phyloP scores from a whole-genome alignment of 805 yeast species.

The Millerago galiae region DNA sequence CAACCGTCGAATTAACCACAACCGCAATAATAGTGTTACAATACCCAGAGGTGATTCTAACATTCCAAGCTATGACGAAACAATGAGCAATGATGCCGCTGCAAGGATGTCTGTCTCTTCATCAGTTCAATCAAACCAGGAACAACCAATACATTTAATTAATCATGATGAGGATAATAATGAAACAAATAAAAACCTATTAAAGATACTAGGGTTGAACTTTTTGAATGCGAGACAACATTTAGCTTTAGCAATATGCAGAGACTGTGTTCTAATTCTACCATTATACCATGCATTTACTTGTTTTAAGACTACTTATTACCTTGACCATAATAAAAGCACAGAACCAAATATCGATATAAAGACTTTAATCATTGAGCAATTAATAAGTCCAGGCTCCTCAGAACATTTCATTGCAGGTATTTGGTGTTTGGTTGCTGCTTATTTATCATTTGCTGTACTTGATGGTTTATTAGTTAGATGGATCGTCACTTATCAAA shows the following conservation, averaged over 20 bases:
- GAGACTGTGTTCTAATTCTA: constrained; percentile 71
- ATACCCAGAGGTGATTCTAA: constrained; percentile 4
- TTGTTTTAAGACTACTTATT: constrained; percentile 28
- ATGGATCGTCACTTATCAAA: constrained; percentile 89
- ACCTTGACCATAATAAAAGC: constrained; percentile 1
- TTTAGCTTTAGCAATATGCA: constrained; percentile 65
- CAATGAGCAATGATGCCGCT: constrained; percentile 6
- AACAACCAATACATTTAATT: not conserved
- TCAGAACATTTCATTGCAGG: constrained; percentile 79
- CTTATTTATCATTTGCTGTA: constrained; percentile 75
- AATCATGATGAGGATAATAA: not conserved
- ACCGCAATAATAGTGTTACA: not conserved
- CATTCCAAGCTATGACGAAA: constrained; percentile 13
- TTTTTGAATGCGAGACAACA: constrained; percentile 73
- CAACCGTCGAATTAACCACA: not conserved
- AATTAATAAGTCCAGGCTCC: constrained; percentile 53
- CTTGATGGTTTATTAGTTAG: constrained; percentile 86
- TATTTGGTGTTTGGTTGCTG: constrained; percentile 89
- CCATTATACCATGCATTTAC: constrained; percentile 48
- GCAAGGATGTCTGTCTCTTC: constrained; percentile 3
- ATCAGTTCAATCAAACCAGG: constrained; percentile 2
- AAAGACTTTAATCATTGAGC: not conserved
- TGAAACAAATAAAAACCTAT: constrained; percentile 8
- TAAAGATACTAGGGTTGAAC: constrained; percentile 61
- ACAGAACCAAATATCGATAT: not conserved